Evolutionary conservation across 352 stramenopile species (phyloP), one percentile per base, ranked within the genome.

Genomic region (Blastocystis sp.): DNA sequence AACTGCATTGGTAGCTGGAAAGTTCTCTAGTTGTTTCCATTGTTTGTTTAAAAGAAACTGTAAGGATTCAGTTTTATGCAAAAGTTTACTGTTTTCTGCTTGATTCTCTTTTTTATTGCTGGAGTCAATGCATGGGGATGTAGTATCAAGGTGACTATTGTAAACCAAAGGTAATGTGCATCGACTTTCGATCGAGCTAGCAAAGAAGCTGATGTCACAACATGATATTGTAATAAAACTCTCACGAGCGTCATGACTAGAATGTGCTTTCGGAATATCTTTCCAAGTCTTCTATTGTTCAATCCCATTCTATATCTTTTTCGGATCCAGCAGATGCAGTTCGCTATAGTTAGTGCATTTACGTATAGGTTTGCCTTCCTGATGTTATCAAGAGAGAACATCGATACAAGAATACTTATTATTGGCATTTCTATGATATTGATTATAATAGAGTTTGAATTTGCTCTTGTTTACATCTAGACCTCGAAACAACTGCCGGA

Each of bases 1-100:
- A 84, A 84, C 20, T 84, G 73, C 55, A 84, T 84, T 64, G 73
- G 73, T 39, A 61, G 73, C 4, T 84, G 73, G 73, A 84, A 68
- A 68, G 26, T 84, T 20, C 47, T 69, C 34, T 84, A 84, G 73
- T 37, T 56, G 20, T 47, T 23, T 41, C 18, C 26, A 11, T 6
- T 77, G 66, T 77, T 77, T 77, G 66, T 77, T 77, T 56, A 13
- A 77, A n/a, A n/a, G 50, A 2, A 59, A 13, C 50, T 59, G 1
- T 2, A 59, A 13, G 11, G 13, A 59, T n/a, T n/a, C 50, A 13
- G 13, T 13, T n/a, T n/a, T n/a, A 0, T 59, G 50, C 13, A 59
- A n/a, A 59, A 59, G 11, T n/a, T 63, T 37, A 11, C 13, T 39
- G 70, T 8, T 63, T 8, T 39, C 18, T 63, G 43, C 11, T 15